These are phyloP conservation scores for Pseudozyma sp. DNA, from an alignment of 1,284 basidiomycete genomes.

Conservation along the genomic window DNA sequence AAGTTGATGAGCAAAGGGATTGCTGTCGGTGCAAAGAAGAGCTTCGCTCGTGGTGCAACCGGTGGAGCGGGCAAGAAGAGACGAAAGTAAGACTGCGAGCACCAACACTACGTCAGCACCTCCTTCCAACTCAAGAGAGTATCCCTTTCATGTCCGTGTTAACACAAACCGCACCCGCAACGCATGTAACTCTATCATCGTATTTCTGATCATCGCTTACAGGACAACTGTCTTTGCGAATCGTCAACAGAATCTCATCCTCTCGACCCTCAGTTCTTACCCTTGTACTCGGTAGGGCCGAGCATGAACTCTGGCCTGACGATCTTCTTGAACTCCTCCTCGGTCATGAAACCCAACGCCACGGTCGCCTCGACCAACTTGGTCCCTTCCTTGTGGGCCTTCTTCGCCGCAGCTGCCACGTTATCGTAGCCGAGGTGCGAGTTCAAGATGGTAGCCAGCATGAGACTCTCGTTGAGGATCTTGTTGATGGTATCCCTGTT, in stretches of 20 bases:
- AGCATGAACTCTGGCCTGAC: conserved; percentile 84
- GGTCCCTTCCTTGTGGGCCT: conserved; percentile 97
- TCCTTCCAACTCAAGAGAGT: too few species aligned
- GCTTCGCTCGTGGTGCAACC: background rate
- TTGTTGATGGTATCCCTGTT: conserved; percentile 92
- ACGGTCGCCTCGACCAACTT: conserved; percentile 96
- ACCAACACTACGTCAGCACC: background rate
- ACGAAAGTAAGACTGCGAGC: conserved; percentile 4
- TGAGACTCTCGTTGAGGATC: conserved; percentile 85
- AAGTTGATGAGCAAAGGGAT: conserved; percentile 41
- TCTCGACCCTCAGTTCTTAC: conserved; percentile 33
- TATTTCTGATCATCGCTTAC: too few species aligned
- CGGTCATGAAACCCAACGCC: conserved; percentile 83
- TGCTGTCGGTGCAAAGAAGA: conserved; percentile 4
- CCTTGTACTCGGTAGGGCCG: conserved; percentile 59
- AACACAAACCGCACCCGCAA: too few species aligned
- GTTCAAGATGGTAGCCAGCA: conserved; percentile 96
- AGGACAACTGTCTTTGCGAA: too few species aligned
- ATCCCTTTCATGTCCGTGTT: too few species aligned
- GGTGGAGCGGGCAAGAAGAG: conserved; percentile 7
- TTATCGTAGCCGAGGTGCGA: conserved; percentile 94
- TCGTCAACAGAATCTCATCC: background rate
- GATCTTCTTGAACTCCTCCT: conserved; percentile 93
- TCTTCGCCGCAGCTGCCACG: conserved; percentile 98
- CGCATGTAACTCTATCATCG: too few species aligned